Evolutionary conservation across 2,329 filamentous ascomycete species (phyloP), one percentile per base, ranked within the genome.

Genomic region (Pseudogymnoascus sp.): DNA sequence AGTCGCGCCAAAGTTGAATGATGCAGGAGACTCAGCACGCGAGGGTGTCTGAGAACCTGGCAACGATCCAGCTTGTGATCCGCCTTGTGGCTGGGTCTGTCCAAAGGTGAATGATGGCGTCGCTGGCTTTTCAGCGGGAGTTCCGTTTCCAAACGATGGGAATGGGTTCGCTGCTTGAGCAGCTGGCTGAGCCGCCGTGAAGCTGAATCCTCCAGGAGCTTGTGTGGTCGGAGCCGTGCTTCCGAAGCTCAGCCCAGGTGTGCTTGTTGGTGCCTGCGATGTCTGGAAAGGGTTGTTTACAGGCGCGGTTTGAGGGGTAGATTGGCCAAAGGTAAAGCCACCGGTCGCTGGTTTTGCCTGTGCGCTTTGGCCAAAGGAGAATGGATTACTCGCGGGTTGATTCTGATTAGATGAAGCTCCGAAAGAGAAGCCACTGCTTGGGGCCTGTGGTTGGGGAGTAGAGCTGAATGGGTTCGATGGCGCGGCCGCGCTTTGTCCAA

Each of bases 391-490:
- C 23, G 60, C 11, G n/a, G 60, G 60, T 33, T 52, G 42, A 8
- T 12, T 23, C 25, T 45, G 60, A 14, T 59, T 60, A 23, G 60
- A 33, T 59, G 39, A 36, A 19, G 30, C 41, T 2, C 59, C 59
- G 19, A 61, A 61, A 12, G 35, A 42, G 30, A 62, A 62, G 45
- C 60, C 42, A 8, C 28, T 22, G 19, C 60, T 38, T 33, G 60
- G 60, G 12, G 41, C 39, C 25, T 16, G 60, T 2, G 60, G 30
- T 38, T 59, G 39, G 7, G 39, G 39, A n/a, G 60, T 22, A n/a
- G 39, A 61, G 30, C 41, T 42, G 62, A 63, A 63, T 11, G 59
- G 35, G n/a, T 61, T 63, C 33, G 39, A 49, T 8, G 23, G 33
- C 19, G 58, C 42, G 11, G 60, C 9, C n/a, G 58, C 33, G 41